Evolutionary conservation across 2,329 filamentous ascomycete species (phyloP), one percentile per base, ranked within the genome.

Genomic region (Mycocentrospora acerina): DNA sequence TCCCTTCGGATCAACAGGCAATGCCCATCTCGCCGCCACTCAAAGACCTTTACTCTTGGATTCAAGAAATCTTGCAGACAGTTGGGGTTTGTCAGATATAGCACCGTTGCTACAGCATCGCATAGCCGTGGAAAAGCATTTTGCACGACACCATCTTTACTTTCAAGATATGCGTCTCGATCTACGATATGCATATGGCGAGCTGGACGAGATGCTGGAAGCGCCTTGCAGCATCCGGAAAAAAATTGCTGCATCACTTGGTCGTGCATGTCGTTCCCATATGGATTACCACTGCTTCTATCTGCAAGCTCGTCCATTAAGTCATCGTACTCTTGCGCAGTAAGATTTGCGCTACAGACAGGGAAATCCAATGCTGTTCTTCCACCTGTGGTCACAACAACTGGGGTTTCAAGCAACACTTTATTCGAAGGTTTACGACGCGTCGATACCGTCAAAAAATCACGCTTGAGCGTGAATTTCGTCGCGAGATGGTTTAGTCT

Each of bases 31-130:
- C 45, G 45, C 18, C 50, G 40, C 52, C 47, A 53, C 24, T 53
- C 52, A 24, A 56, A 53, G 3, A 45, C 29, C 9, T 44, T 33
- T 3, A 50, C 37, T 4, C 39, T n/a, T 1, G 38, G 42, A 11
- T 50, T 19, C 12, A 55, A 36, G 8, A 53, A 55, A 7, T 42
- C 47, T n/a, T 34, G 35, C 0, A 55, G 37, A n/a, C 39, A 39
- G 7, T 41, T 22, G 3, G 42, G 46, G 13, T 22, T 36, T 4
- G 49, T 44, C 9, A 42, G 36, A 8, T 42, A 40, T 10, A 55
- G 33, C 0, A 50, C 22, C 2, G 49, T 55, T 2, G 50, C 47
- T 1, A 53, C 42, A 16, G 40, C 50, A 11, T 56, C 52, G 26
- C 46, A 49, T 6, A 56, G 36, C 0, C 52, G 47, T 10, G 50